Conservation (phyloP, 2,329 filamentous ascomycete species). For the Colletotrichum somersetense region DNA sequence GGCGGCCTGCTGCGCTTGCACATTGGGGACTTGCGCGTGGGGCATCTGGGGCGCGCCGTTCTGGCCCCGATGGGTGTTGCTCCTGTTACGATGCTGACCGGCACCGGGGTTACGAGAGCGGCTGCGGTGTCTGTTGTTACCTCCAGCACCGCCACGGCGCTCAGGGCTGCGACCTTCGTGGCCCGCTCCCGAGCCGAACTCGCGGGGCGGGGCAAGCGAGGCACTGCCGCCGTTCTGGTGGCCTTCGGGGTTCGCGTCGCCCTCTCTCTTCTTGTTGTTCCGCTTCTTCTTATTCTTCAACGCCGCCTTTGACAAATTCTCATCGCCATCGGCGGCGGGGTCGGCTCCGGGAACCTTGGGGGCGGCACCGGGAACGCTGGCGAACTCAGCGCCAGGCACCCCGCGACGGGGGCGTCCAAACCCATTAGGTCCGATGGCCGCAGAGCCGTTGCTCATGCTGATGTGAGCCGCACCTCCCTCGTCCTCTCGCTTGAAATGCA, state of each 20-base stretch:
- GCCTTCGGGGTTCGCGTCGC: slow-evolving; percentile 68
- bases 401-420: slow-evolving; percentile 82
- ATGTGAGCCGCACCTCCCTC: slow-evolving; percentile 92
- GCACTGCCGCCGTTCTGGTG: slow-evolving; percentile 62
- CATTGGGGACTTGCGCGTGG: slow-evolving; percentile 45
- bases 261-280: slow-evolving; percentile 90
- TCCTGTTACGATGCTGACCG: slow-evolving; percentile 63
- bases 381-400: slow-evolving; percentile 87
- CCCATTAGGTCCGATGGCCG: slow-evolving; percentile 79
- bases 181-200: slow-evolving; percentile 36
- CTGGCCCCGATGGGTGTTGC: slow-evolving; percentile 60
- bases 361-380: slow-evolving; percentile 75
- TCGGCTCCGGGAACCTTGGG: slow-evolving; percentile 73
- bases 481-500: slow-evolving; percentile 97
- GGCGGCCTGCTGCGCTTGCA: slow-evolving; percentile 45
- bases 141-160: slow-evolving; percentile 63
- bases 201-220: slow-evolving; percentile 61
- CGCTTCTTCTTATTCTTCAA: slow-evolving; percentile 99
- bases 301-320: slow-evolving; percentile 83
- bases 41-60: slow-evolving; percentile 45
- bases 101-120: slow-evolving; percentile 66
- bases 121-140: slow-evolving; percentile 61
- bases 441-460: slow-evolving; percentile 81
- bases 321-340: slow-evolving; percentile 73
- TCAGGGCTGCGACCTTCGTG: slow-evolving; percentile 74